Evolutionary conservation across 225 moss, liverwort and hornwort species (phyloP).

Genomic region (Antitrichia curtipendula): DNA sequence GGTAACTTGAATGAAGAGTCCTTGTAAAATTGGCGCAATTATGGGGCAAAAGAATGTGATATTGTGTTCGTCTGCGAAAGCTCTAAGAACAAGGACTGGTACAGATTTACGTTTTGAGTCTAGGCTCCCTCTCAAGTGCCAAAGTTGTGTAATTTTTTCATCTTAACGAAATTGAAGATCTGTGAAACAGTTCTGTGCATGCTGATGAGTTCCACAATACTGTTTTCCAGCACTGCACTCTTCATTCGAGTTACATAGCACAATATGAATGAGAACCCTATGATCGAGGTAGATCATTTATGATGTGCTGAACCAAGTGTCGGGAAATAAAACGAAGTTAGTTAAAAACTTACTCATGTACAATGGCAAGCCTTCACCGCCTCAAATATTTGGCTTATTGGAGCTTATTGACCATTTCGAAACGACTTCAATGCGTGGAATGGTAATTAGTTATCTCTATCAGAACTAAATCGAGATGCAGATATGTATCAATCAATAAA

Average conservation of each 20-base stretch:
- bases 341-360: too few relatives aligned
- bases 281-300: background rate
- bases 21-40: background rate
- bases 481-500: background rate
- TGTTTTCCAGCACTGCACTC: background rate
- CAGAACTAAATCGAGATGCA: background rate
- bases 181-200: background rate
- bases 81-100: background rate
- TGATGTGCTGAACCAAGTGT: background rate
- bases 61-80: background rate
- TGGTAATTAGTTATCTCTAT: background rate
- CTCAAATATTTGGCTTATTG: background rate
- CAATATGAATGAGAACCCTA: background rate
- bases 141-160: background rate
- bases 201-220: background rate
- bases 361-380: background rate
- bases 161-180: background rate
- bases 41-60: background rate
- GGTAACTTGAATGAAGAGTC: background rate
- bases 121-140: too few relatives aligned
- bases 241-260: background rate
- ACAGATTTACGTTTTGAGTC: background rate
- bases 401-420: background rate
- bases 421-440: background rate
- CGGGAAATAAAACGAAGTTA: background rate